These are phyloP conservation scores for Fusarium robinianum DNA, from an alignment of 2,329 filamentous ascomycete genomes.

Conservation along the genomic window DNA sequence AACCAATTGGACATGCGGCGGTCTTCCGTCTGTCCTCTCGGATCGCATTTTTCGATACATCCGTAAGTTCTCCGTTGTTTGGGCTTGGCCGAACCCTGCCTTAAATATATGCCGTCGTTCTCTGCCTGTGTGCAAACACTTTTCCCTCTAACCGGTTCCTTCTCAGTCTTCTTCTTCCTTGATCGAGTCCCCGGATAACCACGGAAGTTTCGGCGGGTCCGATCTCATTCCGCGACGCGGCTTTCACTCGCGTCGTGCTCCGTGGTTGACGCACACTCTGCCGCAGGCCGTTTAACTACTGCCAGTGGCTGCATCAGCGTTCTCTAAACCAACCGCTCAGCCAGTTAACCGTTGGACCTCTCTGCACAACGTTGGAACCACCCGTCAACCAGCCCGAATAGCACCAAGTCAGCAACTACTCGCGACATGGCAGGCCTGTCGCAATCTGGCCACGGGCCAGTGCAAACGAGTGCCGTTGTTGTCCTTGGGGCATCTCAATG, in stretches of 20 bases:
- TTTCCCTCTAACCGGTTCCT: slow-evolving; percentile 2
- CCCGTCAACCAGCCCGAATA: not conserved
- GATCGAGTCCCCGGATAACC: not conserved
- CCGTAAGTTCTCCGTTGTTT: slow-evolving; percentile 34
- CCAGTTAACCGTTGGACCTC: not conserved
- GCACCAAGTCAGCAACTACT: not conserved
- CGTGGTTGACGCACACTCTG: too few relatives aligned
- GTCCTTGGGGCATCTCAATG: slow-evolving; percentile 47
- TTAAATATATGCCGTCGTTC: slow-evolving; percentile 16
- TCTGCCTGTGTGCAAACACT: slow-evolving; percentile 3
- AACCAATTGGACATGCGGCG: slow-evolving; percentile 32
- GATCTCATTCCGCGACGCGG: slow-evolving; percentile 4
- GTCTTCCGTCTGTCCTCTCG: slow-evolving; percentile 25
- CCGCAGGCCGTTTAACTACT: not conserved
- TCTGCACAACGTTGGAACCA: slow-evolving; percentile 2
- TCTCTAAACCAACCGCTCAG: too few relatives aligned
- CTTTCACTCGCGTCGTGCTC: not conserved
- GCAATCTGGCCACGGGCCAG: slow-evolving; percentile 45
- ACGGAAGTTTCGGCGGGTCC: slow-evolving; percentile 2
- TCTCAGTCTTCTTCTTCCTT: not conserved
- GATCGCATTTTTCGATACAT: slow-evolving; percentile 32
- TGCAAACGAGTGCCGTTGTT: slow-evolving; percentile 58
- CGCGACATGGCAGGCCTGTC: slow-evolving; percentile 22
- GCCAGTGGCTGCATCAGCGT: not conserved
- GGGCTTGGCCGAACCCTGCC: slow-evolving; percentile 18